These are phyloP conservation scores for Sporothrix mexicana DNA, from an alignment of 2,329 filamentous ascomycete genomes.

Conservation along the genomic window DNA sequence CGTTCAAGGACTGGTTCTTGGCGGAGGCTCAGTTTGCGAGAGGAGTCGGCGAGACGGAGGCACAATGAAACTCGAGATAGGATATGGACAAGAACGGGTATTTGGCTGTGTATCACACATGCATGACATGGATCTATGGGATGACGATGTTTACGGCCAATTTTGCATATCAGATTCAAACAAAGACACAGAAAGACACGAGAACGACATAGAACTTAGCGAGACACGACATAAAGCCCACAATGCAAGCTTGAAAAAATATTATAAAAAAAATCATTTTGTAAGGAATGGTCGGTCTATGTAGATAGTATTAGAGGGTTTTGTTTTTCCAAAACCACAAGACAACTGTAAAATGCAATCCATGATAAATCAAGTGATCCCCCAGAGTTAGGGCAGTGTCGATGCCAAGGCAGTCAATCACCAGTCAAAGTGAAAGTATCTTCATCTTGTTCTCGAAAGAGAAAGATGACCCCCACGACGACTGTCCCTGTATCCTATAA, in stretches of 20 bases:
- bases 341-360: not conserved
- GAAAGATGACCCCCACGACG: not conserved
- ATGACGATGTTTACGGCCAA: no score
- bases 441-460: not conserved
- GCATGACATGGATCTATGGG: not conserved
- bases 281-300: slow-evolving; percentile 10
- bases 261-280: not conserved
- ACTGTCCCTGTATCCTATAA: not conserved
- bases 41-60: not conserved
- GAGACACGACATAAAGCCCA: not conserved
- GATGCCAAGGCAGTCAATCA: not conserved
- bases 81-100: not conserved
- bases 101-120: not conserved
- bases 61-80: not conserved
- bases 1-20: slow-evolving; percentile 64
- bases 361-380: not conserved
- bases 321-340: not conserved
- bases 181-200: not conserved
- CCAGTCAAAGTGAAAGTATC: not conserved
- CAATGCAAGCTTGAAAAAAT: not conserved
- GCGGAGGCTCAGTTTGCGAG: slow-evolving; percentile 51
- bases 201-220: not conserved
- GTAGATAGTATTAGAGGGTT: slow-evolving; percentile 22
- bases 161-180: not conserved
- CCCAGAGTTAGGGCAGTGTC: not conserved